phyloP scores from a whole-genome alignment of 768 basidiomycete species.

The Leccinum subgranulosum region DNA sequence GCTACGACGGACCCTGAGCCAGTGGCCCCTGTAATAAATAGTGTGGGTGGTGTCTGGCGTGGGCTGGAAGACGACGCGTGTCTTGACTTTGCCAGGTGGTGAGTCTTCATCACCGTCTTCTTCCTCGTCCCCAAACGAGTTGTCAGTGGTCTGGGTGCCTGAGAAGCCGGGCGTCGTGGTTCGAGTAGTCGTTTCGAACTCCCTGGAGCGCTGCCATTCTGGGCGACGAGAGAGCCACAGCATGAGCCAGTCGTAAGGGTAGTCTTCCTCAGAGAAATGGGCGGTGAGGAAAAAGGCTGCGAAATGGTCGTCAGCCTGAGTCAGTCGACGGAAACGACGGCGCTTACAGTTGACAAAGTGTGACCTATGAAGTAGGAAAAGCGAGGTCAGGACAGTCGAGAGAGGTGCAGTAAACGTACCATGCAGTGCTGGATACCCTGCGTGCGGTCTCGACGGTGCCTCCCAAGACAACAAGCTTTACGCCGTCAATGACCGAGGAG shows the following conservation, averaged over 20 bases:
- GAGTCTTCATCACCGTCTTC: conserved; percentile 45
- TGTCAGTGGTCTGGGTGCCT: conserved; percentile 43
- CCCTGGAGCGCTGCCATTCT: conserved; percentile 86
- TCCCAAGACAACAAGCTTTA: conserved; percentile 87
- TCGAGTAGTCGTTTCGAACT: conserved; percentile 86
- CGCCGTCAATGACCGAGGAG: conserved; percentile 80
- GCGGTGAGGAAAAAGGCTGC: conserved; percentile 85
- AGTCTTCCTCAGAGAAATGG: conserved; percentile 87
- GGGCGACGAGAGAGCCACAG: conserved; percentile 83
- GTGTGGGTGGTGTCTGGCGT: conserved; percentile 87
- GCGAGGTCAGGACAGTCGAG: conserved; percentile 2
- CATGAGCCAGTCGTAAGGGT: conserved; percentile 91
- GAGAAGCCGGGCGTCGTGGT: conserved; percentile 60
- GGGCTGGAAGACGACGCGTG: conserved; percentile 84
- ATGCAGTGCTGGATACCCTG: conserved; percentile 77
- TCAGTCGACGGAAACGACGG: neutral
- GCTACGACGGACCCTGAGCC: conserved; percentile 72
- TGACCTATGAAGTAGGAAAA: conserved; percentile 44
- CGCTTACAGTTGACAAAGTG: conserved; percentile 84
- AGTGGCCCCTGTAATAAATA: conserved; percentile 82
- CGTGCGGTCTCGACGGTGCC: conserved; percentile 86
- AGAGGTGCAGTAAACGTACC: conserved; percentile 43
- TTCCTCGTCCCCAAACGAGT: conserved; percentile 52
- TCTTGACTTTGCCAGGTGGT: conserved; percentile 62
- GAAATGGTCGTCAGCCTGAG: conserved; percentile 4